Conservation (phyloP, 2,329 filamentous ascomycete species). For the Scleromitrula shiraiana region DNA sequence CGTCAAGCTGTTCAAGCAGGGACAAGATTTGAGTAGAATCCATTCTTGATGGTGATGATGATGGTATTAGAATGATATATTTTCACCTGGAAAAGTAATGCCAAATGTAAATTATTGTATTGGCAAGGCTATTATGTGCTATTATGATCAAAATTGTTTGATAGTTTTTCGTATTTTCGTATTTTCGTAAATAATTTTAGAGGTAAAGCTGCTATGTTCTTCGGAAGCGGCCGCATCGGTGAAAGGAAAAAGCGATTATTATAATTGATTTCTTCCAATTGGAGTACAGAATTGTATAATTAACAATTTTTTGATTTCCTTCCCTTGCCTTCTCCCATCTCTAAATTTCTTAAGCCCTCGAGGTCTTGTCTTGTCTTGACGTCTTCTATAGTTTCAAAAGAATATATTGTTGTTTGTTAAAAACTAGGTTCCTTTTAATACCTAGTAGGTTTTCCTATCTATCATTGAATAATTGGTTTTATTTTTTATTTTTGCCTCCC, state of each 20-base stretch:
- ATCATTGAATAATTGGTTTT: no score
- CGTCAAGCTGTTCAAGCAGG: conserved; percentile 49
- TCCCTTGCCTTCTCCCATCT: neutral
- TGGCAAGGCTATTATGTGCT: no score
- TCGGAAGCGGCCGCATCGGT: conserved; percentile 2
- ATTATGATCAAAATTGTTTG: no score
- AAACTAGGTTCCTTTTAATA: no score
- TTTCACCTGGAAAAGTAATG: no score
- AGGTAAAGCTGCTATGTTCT: no score
- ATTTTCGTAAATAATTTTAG: neutral
- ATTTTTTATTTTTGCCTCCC: no score
- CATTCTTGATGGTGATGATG: conserved; percentile 28
- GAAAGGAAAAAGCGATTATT: neutral
- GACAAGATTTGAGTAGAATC: conserved; percentile 30
- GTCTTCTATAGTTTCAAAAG: no score
- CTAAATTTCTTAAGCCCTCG: neutral
- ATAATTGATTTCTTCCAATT: neutral
- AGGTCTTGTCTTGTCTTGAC: no score
- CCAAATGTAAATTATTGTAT: no score
- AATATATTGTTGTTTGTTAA: no score
- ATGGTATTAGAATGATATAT: neutral
- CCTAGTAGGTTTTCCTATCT: no score
- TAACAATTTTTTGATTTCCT: neutral
- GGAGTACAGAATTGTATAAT: neutral
- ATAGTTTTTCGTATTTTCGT: neutral